Percentiles rank a stretch among this genome's conserved stretches.
Conservation (phyloP, 2,329 filamentous ascomycete species). For the Leptographium galeiforme region DNA sequence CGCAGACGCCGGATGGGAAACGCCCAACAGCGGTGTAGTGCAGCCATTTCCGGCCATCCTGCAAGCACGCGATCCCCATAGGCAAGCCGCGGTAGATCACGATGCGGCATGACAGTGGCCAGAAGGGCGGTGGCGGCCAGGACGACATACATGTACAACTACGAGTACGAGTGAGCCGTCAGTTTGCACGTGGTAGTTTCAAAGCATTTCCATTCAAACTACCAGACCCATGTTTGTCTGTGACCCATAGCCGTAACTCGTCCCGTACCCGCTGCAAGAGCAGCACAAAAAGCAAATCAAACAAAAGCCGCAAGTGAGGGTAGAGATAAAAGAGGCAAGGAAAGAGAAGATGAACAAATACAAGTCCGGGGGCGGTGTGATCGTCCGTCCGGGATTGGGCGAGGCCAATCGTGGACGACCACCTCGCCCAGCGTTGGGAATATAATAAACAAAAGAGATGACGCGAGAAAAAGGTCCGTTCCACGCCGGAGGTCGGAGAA, state of each 20-base stretch:
- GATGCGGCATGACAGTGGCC: no score
- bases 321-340: background rate
- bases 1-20: no score
- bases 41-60: no score
- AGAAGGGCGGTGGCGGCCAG: no score
- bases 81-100: no score
- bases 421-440: background rate
- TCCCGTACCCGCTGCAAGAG: conserved; percentile 13
- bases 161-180: no score
- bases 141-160: no score
- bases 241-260: conserved; percentile 12
- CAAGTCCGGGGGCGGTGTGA: background rate
- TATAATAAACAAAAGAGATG: background rate
- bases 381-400: background rate
- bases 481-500: background rate
- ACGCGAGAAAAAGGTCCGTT: background rate
- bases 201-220: conserved; percentile 7
- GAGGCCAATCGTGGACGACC: background rate
- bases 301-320: background rate
- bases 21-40: no score
- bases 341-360: conserved; percentile 8
- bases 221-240: conserved; percentile 6
- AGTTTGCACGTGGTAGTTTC: background rate
- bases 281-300: background rate
- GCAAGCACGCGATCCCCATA: no score